These are phyloP conservation scores for Vitis rupestris DNA, from an alignment of 164 flowering plant genomes.

Conservation along the genomic window DNA sequence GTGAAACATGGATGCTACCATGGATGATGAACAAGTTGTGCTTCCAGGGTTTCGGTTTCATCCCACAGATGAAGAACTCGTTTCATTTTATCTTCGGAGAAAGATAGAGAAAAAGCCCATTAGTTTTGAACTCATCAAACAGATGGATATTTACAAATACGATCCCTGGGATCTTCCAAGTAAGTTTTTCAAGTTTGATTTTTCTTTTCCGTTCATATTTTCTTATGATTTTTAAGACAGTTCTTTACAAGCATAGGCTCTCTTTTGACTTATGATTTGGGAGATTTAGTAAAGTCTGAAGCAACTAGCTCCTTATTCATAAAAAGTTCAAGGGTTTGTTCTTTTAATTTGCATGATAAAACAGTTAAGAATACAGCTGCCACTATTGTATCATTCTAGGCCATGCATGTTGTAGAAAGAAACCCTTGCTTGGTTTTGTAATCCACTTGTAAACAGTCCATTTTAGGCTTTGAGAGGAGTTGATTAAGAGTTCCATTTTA, in stretches of 20 bases:
- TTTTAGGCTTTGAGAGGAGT: too few species aligned
- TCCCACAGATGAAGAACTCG: slow-evolving; percentile 88
- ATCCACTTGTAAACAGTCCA: too few species aligned
- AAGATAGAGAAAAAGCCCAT: slow-evolving; percentile 66
- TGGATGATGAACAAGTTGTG: slow-evolving; percentile 31
- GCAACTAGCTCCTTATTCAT: neutral
- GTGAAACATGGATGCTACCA: neutral
- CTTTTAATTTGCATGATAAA: too few species aligned
- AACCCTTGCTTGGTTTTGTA: too few species aligned
- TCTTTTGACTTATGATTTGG: neutral
- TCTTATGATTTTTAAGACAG: neutral
- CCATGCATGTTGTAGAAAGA: neutral
- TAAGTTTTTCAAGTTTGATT: slow-evolving; percentile 30
- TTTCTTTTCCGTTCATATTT: neutral
- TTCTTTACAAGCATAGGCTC: too few species aligned
- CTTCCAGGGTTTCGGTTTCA: slow-evolving; percentile 93
- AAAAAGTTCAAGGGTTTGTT: too few species aligned
- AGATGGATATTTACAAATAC: slow-evolving; percentile 75
- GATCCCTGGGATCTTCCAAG: slow-evolving; percentile 98
- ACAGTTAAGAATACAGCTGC: too few species aligned
- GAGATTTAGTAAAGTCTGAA: neutral
- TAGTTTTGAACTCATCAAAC: slow-evolving; percentile 64
- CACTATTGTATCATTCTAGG: neutral
- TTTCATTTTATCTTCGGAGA: slow-evolving; percentile 70
- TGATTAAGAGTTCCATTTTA: too few species aligned